A percentile compares a stretch with the other conserved stretches of the same genome.
Conservation (phyloP, 257 asterid genomes). For the Solanum appendiculatum region DNA sequence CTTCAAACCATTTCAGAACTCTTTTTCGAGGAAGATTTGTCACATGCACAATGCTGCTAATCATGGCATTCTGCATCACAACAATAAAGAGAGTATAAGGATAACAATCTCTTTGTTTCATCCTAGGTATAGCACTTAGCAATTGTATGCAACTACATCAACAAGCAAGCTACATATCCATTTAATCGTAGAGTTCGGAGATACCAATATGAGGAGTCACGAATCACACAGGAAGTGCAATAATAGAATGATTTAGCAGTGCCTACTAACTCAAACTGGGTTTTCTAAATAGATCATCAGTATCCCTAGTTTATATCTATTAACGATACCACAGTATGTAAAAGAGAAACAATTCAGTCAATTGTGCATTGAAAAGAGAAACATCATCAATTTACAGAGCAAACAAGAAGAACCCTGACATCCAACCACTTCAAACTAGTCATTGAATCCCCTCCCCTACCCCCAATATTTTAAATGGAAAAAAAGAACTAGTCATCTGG, state of each 20-base stretch:
- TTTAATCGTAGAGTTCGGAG: background rate
- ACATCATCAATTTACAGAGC: background rate
- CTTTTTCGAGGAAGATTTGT: constrained; percentile 75
- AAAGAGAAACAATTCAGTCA: background rate
- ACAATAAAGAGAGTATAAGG: background rate
- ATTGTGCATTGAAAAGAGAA: background rate
- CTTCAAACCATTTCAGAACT: constrained; percentile 94
- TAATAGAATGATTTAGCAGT: background rate
- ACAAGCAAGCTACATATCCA: background rate
- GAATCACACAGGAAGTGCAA: background rate
- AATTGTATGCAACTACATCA: background rate
- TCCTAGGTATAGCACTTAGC: background rate
- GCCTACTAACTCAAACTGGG: background rate
- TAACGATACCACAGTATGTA: background rate
- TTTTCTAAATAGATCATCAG: background rate
- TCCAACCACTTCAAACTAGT: background rate
- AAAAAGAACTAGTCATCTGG: background rate
- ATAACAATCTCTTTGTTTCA: background rate
- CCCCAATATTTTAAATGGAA: background rate
- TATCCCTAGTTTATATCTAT: background rate
- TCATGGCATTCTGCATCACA: constrained; percentile 61
- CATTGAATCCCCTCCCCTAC: background rate
- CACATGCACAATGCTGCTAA: constrained; percentile 82
- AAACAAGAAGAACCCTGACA: background rate
- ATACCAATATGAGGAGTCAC: background rate